These are phyloP conservation scores for Cantharellus cinnabarinus DNA, from an alignment of 768 basidiomycete genomes.

Conservation along the genomic window DNA sequence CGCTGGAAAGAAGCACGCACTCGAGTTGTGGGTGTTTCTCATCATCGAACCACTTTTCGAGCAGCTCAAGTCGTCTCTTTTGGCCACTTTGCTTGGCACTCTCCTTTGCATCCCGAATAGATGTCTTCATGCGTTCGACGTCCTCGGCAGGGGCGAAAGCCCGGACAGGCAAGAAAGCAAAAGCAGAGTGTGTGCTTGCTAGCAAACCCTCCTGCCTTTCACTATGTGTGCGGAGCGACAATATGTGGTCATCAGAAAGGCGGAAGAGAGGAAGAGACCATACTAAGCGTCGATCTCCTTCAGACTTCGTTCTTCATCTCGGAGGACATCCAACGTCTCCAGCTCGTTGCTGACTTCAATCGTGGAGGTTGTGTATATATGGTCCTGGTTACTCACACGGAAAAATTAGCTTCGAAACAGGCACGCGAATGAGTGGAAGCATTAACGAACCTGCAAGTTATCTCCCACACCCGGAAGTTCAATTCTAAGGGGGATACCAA, in stretches of 20 bases:
- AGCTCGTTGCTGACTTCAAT: constrained; percentile 3
- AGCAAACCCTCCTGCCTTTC: constrained; percentile 1
- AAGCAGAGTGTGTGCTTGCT: constrained; percentile 7
- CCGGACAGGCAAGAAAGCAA: constrained; percentile 4
- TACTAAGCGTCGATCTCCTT: constrained; percentile 5
- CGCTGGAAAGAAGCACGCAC: background rate
- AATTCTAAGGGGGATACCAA: constrained; percentile 17
- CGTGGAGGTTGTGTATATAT: constrained; percentile 3
- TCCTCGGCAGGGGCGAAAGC: background rate
- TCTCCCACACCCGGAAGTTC: constrained; percentile 26
- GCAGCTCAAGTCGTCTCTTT: background rate
- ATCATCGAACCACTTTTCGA: constrained; percentile 4
- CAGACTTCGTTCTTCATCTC: constrained; percentile 2
- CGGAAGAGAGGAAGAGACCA: background rate
- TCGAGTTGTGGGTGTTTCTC: background rate
- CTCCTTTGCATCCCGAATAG: background rate
- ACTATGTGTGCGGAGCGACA: background rate
- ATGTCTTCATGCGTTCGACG: background rate
- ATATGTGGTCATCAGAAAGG: background rate
- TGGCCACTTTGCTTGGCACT: background rate
- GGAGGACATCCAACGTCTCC: constrained; percentile 4
- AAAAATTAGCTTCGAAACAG: background rate
- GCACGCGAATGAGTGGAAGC: background rate
- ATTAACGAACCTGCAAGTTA: constrained; percentile 19
- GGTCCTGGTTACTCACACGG: constrained; percentile 2